Conservation (phyloP, 371 early-diverging fungal genomes). For the Apophysomyces variabilis region DNA sequence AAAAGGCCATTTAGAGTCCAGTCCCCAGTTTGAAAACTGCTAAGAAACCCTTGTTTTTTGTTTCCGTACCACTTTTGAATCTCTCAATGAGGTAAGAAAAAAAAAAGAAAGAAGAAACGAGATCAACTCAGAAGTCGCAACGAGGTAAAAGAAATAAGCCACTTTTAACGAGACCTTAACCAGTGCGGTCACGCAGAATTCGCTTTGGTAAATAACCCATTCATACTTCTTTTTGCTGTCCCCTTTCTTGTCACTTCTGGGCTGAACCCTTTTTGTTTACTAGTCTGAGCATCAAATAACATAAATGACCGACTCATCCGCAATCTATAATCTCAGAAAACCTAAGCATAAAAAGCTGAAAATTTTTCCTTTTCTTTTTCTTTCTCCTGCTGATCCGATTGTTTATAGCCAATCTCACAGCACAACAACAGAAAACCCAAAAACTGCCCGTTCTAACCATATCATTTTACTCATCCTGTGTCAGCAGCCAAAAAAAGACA, state of each 20-base stretch:
- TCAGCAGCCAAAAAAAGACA: background rate
- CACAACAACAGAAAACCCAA: background rate
- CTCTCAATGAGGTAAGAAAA: constrained; percentile 1
- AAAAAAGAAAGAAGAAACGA: background rate
- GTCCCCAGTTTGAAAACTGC: background rate
- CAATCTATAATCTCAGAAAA: no score
- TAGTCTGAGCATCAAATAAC: no score
- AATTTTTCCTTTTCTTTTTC: background rate
- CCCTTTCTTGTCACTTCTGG: background rate
- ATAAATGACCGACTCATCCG: no score
- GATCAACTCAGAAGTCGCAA: background rate
- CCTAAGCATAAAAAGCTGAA: background rate
- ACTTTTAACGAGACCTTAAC: background rate
- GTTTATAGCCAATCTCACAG: background rate
- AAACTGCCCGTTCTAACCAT: background rate
- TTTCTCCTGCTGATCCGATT: background rate
- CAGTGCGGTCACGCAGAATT: constrained; percentile 1
- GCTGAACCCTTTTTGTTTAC: background rate
- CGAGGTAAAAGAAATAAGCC: constrained; percentile 4
- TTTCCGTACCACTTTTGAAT: constrained; percentile 2
- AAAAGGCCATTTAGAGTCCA: constrained; percentile 6
- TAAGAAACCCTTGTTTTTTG: constrained; percentile 2
- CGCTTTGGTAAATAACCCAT: background rate
- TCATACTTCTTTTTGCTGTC: no score
- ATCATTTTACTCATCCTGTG: background rate